Base-by-base conservation (phyloP, 768 basidiomycete species). In the Lactarius sanguifluus region DNA sequence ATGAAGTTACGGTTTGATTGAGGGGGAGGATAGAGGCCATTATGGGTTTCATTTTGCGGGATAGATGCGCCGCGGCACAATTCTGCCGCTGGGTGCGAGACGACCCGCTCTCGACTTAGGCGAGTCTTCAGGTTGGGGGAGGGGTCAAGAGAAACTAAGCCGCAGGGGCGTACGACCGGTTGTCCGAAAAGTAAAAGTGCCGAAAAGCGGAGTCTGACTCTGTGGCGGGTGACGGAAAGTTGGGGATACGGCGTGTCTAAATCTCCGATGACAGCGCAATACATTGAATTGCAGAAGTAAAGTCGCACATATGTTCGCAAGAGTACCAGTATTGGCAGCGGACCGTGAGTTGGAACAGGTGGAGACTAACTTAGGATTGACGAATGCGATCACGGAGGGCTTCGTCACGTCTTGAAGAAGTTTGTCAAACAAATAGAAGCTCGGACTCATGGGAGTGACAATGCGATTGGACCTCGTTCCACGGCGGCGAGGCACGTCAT, bases 241-340 rank as follows among this genome's bases (percentile, higher is more conserved):
- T 59, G 50, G 56, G 34, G 57, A 43, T n/a, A 55, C 57, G 45
- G 16, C 36, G 50, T 55, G 50, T 28, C 63, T n/a, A 32, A 47
- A 59, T 59, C 57, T 59, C 57, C 63, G 63, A 59, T 50, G 47
- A 64, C 57, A 57, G 57, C 55, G 43, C 45, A 23, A 41, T 23
- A 57, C 23, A 45, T 57, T 64, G 63, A 58, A 64, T 58, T 58
- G 63, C 32, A 64, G 57, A 64, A 64, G 47, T 58, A 18, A 32
- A 25, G 36, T 40, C 5, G 23, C 28, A 28, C 54, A 41, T 64
- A 50, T 41, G 57, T 45, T 58, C 45, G 41, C 57, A 20, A 57
- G 41, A 15, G 16, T 40, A 52, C 50, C 50, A 15, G 50, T 52
- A 23, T 62, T 20, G 25, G 40, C 12, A 13, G 13, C 41, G 41